Percentiles rank a stretch among this genome's conserved stretches.
Conservation (phyloP, 208 protist species). For the Leishmania turanica region DNA sequence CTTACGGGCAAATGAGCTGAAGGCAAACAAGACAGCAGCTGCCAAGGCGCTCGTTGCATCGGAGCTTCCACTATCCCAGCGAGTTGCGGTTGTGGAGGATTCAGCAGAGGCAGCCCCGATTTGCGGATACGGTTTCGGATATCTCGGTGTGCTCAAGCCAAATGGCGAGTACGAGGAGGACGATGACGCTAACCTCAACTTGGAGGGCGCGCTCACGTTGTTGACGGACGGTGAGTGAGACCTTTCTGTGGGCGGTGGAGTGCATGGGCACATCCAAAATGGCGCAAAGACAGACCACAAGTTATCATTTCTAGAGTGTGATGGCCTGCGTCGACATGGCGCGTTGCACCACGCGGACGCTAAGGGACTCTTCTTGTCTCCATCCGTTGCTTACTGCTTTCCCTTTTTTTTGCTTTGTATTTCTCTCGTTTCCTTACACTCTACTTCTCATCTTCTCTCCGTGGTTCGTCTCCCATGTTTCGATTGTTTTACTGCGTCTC, state of each 20-base stretch:
- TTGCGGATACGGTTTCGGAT: constrained; percentile 84
- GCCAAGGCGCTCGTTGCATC: constrained; percentile 53
- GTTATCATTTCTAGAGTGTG: background rate
- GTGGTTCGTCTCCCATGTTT: background rate
- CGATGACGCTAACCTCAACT: constrained; percentile 50
- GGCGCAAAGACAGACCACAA: background rate
- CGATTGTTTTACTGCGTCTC: background rate
- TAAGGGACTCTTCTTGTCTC: background rate
- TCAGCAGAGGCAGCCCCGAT: constrained; percentile 32
- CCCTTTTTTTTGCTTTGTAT: background rate
- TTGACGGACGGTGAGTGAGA: constrained; percentile 42
- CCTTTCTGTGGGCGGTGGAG: background rate
- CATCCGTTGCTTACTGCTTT: background rate
- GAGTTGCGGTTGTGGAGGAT: constrained; percentile 27
- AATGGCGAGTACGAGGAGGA: constrained; percentile 81
- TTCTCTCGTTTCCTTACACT: background rate
- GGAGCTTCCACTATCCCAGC: constrained; percentile 50
- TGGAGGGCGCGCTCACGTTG: constrained; percentile 62
- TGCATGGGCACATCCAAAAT: background rate
- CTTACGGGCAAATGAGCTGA: constrained; percentile 51
- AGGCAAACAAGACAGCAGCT: constrained; percentile 38
- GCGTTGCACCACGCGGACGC: background rate
- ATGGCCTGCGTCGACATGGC: background rate
- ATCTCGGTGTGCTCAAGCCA: constrained; percentile 72
- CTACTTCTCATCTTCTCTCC: background rate